A percentile compares a stretch with the other conserved stretches of the same genome.
phyloP scores from a whole-genome alignment of 2,329 filamentous ascomycete genomes.

The Clonostachys rhizophaga region DNA sequence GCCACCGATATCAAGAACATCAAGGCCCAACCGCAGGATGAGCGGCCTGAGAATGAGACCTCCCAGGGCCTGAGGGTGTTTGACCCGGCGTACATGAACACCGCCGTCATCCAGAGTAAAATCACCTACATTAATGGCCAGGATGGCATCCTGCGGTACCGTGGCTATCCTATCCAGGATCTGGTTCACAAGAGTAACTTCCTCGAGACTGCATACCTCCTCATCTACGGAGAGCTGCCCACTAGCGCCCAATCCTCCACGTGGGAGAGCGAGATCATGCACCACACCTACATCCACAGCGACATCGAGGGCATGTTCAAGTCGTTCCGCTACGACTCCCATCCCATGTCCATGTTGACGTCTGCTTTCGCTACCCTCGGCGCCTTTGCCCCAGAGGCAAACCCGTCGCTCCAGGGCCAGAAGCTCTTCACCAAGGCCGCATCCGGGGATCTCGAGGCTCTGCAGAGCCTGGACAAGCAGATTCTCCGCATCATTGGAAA shows the following conservation, averaged over 20 bases:
- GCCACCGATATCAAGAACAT: constrained; percentile 49
- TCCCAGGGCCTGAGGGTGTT: constrained; percentile 42
- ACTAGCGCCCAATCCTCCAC: constrained; percentile 28
- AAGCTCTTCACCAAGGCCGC: constrained; percentile 43
- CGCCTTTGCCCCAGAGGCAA: constrained; percentile 43
- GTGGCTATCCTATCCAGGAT: constrained; percentile 47
- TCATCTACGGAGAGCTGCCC: constrained; percentile 46
- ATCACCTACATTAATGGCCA: constrained; percentile 50
- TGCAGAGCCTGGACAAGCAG: constrained; percentile 42
- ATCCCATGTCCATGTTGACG: constrained; percentile 47
- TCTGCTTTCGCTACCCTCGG: constrained; percentile 43
- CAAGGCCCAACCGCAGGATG: constrained; percentile 25
- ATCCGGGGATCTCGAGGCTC: constrained; percentile 28
- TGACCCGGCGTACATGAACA: constrained; percentile 50
- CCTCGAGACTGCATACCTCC: constrained; percentile 42
- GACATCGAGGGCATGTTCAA: constrained; percentile 46
- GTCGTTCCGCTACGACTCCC: constrained; percentile 45
- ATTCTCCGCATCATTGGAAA: constrained; percentile 47
- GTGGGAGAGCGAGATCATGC: constrained; percentile 44
- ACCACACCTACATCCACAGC: constrained; percentile 43
- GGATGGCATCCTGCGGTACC: constrained; percentile 45
- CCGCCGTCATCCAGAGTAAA: constrained; percentile 39
- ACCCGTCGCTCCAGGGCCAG: constrained; percentile 42
- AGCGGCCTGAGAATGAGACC: constrained; percentile 36
- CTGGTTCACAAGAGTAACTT: constrained; percentile 43